Conservation (phyloP, 768 basidiomycete genomes). For the Lanmaoa pseudosensibilis region DNA sequence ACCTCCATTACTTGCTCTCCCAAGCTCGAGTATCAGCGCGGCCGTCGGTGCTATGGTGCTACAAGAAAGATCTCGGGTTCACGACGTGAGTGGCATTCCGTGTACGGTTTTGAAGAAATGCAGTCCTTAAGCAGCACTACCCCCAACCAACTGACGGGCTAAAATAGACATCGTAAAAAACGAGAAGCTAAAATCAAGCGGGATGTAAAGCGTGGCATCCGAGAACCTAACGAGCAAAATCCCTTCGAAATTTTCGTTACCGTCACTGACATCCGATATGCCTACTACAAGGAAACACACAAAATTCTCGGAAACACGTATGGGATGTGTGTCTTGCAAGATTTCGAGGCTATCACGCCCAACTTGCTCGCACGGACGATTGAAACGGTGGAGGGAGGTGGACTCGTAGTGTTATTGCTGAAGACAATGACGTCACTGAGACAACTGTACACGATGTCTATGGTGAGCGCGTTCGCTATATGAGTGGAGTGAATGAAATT, state of each 20-base stretch:
- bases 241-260: constrained; percentile 98
- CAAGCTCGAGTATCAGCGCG: constrained; percentile 88
- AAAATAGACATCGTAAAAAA: constrained; percentile 86
- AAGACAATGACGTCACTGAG: constrained; percentile 94
- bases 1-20: constrained; percentile 91
- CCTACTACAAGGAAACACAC: constrained; percentile 97
- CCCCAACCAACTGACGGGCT: background rate
- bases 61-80: constrained; percentile 98
- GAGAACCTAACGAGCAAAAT: constrained; percentile 93
- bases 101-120: background rate
- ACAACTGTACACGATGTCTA: constrained; percentile 91
- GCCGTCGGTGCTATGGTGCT: constrained; percentile 95
- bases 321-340: constrained; percentile 95
- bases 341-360: constrained; percentile 97
- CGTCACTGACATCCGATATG: constrained; percentile 98
- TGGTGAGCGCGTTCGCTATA: constrained; percentile 41
- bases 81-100: constrained; percentile 60
- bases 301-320: constrained; percentile 97
- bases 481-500: background rate
- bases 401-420: constrained; percentile 81
- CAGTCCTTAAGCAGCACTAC: background rate
- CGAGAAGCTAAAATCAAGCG: constrained; percentile 95
- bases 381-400: constrained; percentile 97
- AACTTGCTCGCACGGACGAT: constrained; percentile 96
- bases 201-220: constrained; percentile 90